Base-by-base conservation (phyloP, 148 eudicot species). In the Linanthus parryae region DNA sequence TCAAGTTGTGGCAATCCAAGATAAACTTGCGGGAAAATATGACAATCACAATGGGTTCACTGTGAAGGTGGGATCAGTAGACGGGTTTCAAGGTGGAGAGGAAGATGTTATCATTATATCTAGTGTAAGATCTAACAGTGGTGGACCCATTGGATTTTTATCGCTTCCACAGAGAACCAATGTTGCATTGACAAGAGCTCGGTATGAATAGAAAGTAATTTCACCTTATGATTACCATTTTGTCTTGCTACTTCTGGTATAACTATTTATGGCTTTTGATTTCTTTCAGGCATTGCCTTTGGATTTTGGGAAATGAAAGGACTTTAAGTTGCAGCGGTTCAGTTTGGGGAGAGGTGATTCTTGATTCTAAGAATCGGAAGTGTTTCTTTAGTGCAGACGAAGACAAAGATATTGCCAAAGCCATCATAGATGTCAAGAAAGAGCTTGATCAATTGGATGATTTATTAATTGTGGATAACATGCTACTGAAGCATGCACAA, bases 71-170 rank as follows among this genome's bases (percentile, higher is more conserved):
- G 81, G 78, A 21, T 74, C 95, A 19, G 68, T 87, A 27, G 95
- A 87, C 62, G 91, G 91, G n/a, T 87, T 83, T 65, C 95, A 87
- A 58, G 95, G 95, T 2, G 91, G 95, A 5, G 95, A 87, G 34
- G 82, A 78, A 34, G 95, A 87, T 29, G 46, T 87, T 0, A 54
- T 87, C 29, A 78, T 87, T 15, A 56, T 87, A 53, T 87, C 95
- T 17, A 80, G 91, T 6, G 95, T 87, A 6, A 73, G 95, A 66
- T 76, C 88, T 41, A 83, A 83, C 46, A 53, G 2, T 1, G 41
- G 38, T 42, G 84, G 95, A 35, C 47, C 68, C 21, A 65, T 87
- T 43, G 95, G 95, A 22, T 87, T 87, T 61, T 28, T 83, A 21
- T 58, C 76, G 18, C 67, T 76, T 72, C 61, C 48, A 36, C 81